Percentiles rank a stretch among this genome's conserved stretches.
These are phyloP conservation scores for Phanerochaete sordida DNA, from an alignment of 768 basidiomycete species.

Conservation along the genomic window DNA sequence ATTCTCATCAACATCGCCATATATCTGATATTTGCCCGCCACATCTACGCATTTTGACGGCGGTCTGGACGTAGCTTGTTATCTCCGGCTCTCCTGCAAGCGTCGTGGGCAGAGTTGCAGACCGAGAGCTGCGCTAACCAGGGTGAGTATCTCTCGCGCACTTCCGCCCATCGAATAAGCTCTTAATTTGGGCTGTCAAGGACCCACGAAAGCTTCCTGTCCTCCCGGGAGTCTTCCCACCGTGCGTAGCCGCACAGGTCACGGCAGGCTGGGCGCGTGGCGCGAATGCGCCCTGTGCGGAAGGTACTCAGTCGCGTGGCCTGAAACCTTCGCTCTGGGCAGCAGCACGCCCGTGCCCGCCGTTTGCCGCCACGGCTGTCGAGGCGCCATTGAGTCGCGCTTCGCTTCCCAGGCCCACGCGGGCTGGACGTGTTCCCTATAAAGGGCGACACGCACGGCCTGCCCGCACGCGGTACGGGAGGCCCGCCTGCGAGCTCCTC, in stretches of 20 bases:
- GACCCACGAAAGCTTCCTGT: not conserved
- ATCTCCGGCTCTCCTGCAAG: not conserved
- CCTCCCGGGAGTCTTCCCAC: not conserved
- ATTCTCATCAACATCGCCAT: not conserved
- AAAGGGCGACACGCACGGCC: not conserved
- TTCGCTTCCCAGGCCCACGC: conserved; percentile 4
- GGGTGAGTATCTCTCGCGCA: not conserved
- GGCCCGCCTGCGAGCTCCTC: not conserved
- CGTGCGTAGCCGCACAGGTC: not conserved
- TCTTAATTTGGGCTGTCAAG: not conserved
- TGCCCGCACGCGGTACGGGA: not conserved
- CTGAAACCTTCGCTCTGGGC: not conserved
- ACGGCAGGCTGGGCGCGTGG: not conserved
- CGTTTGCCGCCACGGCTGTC: not conserved
- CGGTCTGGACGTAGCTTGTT: not conserved
- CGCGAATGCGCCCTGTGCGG: not conserved
- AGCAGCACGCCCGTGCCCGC: not conserved
- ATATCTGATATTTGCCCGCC: not conserved
- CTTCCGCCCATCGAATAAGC: no score
- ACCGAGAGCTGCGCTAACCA: no score
- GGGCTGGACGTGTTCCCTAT: not conserved
- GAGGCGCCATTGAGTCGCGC: not conserved
- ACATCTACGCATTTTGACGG: no score
- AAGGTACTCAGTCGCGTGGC: not conserved
- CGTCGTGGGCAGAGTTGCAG: not conserved